phyloP scores from a whole-genome alignment of 768 basidiomycete species.

The Suillus subalutaceus region DNA sequence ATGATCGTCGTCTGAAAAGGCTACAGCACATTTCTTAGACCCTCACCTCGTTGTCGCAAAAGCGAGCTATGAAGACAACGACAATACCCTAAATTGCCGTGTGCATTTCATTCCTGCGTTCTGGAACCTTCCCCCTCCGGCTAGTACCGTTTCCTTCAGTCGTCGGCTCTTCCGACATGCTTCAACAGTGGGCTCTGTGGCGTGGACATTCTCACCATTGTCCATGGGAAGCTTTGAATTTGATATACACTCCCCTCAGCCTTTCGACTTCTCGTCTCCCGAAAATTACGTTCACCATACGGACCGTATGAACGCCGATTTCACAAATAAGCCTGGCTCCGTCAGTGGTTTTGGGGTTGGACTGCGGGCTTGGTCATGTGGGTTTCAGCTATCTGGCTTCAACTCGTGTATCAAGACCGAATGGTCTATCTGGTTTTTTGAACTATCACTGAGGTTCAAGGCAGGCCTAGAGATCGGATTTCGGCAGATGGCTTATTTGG shows the following conservation, averaged over 20 bases:
- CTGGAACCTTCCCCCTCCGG: constrained; percentile 37
- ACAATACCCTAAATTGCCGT: constrained; percentile 47
- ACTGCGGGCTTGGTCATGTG: constrained; percentile 49
- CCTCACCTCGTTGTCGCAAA: constrained; percentile 46
- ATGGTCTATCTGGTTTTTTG: constrained; percentile 52
- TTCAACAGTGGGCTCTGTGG: constrained; percentile 48
- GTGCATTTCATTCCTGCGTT: constrained; percentile 38
- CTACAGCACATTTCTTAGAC: constrained; percentile 42
- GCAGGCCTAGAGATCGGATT: constrained; percentile 52
- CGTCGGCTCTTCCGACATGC: constrained; percentile 56
- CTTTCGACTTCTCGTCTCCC: constrained; percentile 36
- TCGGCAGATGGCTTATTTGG: constrained; percentile 43
- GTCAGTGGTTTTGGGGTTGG: constrained; percentile 52
- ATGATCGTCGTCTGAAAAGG: constrained; percentile 26
- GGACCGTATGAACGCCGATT: constrained; percentile 25
- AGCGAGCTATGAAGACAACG: constrained; percentile 51
- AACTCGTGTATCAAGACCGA: constrained; percentile 54
- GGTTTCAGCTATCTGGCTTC: constrained; percentile 49
- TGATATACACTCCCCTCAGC: constrained; percentile 45
- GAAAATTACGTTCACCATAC: constrained; percentile 28
- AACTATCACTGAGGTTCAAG: constrained; percentile 58
- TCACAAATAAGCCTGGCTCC: constrained; percentile 44
- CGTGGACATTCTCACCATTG: constrained; percentile 30
- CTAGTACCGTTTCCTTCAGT: constrained; percentile 45
- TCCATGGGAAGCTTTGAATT: constrained; percentile 39